Evolutionary conservation across 2,329 filamentous ascomycete genomes (phyloP).

Genomic region (Cercospora citrullina): DNA sequence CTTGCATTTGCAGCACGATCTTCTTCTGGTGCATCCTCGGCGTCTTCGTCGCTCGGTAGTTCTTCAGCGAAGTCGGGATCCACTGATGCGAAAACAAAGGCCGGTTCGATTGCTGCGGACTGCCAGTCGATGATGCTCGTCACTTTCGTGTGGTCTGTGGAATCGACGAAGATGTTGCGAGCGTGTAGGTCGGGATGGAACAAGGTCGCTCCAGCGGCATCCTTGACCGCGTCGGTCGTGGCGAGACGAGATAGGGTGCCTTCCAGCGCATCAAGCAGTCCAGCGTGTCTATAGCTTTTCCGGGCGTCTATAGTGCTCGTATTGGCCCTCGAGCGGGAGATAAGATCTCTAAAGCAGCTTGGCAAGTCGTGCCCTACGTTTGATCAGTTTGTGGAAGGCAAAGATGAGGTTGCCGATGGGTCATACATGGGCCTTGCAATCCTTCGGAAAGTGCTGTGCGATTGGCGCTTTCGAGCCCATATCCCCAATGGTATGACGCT

Average conservation of each 20-base stretch:
- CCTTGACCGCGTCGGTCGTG: not conserved
- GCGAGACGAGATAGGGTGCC: not conserved
- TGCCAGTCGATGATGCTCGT: slow-evolving; percentile 42
- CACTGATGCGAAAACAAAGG: slow-evolving; percentile 22
- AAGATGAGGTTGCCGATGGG: not conserved
- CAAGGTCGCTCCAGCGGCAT: slow-evolving; percentile 15
- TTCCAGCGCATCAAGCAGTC: not conserved
- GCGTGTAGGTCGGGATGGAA: slow-evolving; percentile 39
- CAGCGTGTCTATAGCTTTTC: not conserved
- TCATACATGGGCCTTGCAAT: not conserved
- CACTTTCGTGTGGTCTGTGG: slow-evolving; percentile 34
- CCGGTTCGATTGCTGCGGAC: slow-evolving; percentile 26
- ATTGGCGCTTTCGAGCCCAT: not conserved
- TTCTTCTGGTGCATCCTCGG: not conserved
- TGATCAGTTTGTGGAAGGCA: not conserved
- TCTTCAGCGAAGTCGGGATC: slow-evolving; percentile 26
- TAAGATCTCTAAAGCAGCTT: not conserved
- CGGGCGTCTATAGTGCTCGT: not conserved
- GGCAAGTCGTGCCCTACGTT: not conserved
- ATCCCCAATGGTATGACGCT: not conserved
- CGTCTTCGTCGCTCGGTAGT: slow-evolving; percentile 4
- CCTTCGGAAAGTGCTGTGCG: not conserved
- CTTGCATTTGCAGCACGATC: not conserved
- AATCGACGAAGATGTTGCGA: slow-evolving; percentile 40
- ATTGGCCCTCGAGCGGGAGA: not conserved